These are phyloP conservation scores for Trichoderma orchidacearum DNA, from an alignment of 495 filamentous ascomycete genomes.

Conservation along the genomic window DNA sequence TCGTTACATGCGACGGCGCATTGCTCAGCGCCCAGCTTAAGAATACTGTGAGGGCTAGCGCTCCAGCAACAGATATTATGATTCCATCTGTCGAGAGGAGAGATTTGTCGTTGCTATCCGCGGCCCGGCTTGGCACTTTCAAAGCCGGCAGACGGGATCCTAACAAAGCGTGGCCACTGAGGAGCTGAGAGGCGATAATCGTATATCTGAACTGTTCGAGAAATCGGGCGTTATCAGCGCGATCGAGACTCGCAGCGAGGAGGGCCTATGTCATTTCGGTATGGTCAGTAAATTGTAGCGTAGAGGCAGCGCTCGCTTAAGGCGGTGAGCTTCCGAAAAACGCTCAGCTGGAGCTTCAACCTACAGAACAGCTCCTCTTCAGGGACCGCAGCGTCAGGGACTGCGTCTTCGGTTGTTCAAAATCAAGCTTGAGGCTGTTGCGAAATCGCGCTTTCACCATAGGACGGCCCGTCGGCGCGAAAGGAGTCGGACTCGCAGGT, in stretches of 20 bases:
- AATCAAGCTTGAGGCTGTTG: constrained; percentile 38
- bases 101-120: neutral
- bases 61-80: constrained; percentile 32
- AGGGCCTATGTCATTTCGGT: too few relatives aligned
- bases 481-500: constrained; percentile 40
- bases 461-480: constrained; percentile 63
- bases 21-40: constrained; percentile 50
- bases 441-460: constrained; percentile 54
- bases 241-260: constrained; percentile 64
- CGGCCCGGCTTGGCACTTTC: constrained; percentile 5
- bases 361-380: constrained; percentile 48
- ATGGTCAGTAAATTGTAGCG: neutral
- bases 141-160: constrained; percentile 7
- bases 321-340: neutral
- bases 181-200: constrained; percentile 84
- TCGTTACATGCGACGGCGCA: constrained; percentile 30
- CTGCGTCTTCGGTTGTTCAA: constrained; percentile 42
- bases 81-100: constrained; percentile 23
- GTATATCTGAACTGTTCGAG: constrained; percentile 93
- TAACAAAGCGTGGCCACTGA: constrained; percentile 48
- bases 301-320: constrained; percentile 3
- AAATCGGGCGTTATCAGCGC: constrained; percentile 73
- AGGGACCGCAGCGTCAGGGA: constrained; percentile 36
- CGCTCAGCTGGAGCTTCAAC: constrained; percentile 7
- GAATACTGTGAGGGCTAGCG: constrained; percentile 61